Evolutionary conservation across 257 asterid genomes (phyloP), one percentile per base, ranked within the genome.

Genomic region (Agastache rugosa): DNA sequence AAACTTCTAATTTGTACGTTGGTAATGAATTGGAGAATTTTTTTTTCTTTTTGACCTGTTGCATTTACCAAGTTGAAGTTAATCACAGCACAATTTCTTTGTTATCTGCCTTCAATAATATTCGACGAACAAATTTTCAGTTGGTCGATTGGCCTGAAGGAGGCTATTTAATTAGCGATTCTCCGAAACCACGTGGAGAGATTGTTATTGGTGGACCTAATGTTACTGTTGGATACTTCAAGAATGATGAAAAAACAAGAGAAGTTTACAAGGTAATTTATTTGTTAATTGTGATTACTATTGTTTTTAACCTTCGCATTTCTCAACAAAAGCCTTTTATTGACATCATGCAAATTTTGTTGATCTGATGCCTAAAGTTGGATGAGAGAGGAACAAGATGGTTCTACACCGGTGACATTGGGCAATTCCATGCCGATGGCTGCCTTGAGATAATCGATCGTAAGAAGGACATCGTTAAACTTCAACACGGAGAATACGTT

Each of bases 381-480:
- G 98, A 95, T 27, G 94, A 89, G 85, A 87, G 72, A 75, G 96
- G 97, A 77, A 88, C 84, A 85, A 89, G 89, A 76, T 95, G 98
- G 99, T 95, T 92, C 90, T 89, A 86, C 82, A 85, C 97, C 0
- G 99, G 99, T 63, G 99, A 95, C 71, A 69, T 95, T 31, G 99
- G 99, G 55, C 93, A 83, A 67, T 87, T 92, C 86, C 99, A 95
- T 50, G 78, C 77, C 1, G 96, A 95, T 78, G 98, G 99, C 63
- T 95, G 99, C 85, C 91, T 95, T 54, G 97, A 95, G 87, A 95
- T 95, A 54, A 87, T 95, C 41, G 99, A 95, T 76, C 99, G 97
- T 63, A 95, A 87, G 82, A 95, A 95, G 84, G 99, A 92, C 77
- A 95, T 92, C 11, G 97, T 92, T 19, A 95, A 95, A 76, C 97